These are phyloP conservation scores for Diaporthe caulivora DNA, from an alignment of 2,329 filamentous ascomycete species.

Conservation along the genomic window DNA sequence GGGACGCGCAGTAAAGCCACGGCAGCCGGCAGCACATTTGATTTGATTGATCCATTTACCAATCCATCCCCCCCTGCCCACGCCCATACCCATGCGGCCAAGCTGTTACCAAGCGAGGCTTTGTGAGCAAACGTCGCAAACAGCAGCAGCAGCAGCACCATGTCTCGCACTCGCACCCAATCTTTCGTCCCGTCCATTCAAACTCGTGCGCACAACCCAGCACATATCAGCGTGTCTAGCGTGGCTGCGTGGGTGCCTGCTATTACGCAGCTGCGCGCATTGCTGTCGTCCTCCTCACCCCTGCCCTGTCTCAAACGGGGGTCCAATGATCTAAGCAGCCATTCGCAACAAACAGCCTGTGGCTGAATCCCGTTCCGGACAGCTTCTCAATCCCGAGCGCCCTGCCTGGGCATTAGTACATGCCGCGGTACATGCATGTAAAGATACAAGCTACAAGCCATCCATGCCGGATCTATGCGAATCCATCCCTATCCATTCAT, in stretches of 20 bases:
- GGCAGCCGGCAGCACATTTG: neutral
- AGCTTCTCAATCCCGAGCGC: slow-evolving; percentile 21
- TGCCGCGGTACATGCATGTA: neutral
- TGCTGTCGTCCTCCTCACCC: slow-evolving; percentile 1
- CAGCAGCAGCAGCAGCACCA: neutral
- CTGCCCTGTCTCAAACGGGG: slow-evolving; percentile 18
- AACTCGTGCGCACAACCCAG: neutral
- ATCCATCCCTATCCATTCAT: slow-evolving; percentile 5
- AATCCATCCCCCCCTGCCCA: no score
- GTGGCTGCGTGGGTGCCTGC: neutral
- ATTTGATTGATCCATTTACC: slow-evolving; percentile 14
- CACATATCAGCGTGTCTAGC: neutral
- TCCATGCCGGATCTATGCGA: slow-evolving; percentile 12
- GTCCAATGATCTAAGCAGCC: slow-evolving; percentile 8
- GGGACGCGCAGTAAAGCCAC: slow-evolving; percentile 10
- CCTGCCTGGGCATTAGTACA: neutral
- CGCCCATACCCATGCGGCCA: slow-evolving; percentile 21
- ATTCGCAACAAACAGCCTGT: neutral
- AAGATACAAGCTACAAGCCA: neutral
- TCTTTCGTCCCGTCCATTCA: neutral
- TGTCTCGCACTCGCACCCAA: neutral
- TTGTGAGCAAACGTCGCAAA: neutral
- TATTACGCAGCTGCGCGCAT: neutral
- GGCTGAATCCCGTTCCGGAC: slow-evolving; percentile 15
- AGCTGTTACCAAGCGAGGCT: slow-evolving; percentile 32